A percentile compares a stretch with the other conserved stretches of the same genome.
Evolutionary conservation across 1,284 basidiomycete genomes (phyloP).

Genomic region (Pterulicium gracile): DNA sequence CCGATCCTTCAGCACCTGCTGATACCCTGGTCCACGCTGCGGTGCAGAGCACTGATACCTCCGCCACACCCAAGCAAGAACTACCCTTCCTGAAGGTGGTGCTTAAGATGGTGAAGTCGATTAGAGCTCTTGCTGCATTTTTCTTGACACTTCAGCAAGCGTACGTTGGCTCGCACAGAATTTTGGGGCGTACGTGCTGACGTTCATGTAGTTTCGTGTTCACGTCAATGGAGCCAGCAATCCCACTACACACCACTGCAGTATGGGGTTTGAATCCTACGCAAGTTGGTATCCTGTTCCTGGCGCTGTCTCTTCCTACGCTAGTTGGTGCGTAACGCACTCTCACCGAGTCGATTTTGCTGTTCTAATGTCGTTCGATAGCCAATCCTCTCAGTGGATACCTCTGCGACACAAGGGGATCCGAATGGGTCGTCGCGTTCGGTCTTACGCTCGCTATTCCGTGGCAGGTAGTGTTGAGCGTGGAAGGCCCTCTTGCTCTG

Average conservation of each 20-base stretch:
- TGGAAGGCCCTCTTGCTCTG: constrained; percentile 39
- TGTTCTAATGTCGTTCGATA: constrained; percentile 17
- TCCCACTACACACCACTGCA: constrained; percentile 54
- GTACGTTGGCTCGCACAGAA: constrained; percentile 21
- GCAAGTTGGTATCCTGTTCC: constrained; percentile 61
- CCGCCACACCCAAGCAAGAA: neutral
- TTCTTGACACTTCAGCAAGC: constrained; percentile 46
- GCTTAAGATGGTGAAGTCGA: constrained; percentile 1
- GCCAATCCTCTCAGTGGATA: constrained; percentile 55
- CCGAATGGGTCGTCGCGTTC: constrained; percentile 42
- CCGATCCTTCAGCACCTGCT: neutral
- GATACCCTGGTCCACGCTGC: too few relatives aligned
- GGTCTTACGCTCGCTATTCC: constrained; percentile 48
- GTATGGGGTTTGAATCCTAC: constrained; percentile 50
- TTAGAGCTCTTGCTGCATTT: constrained; percentile 13
- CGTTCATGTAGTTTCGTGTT: constrained; percentile 34
- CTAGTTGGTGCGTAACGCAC: constrained; percentile 40
- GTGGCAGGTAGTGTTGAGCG: constrained; percentile 52
- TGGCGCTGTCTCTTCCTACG: constrained; percentile 60
- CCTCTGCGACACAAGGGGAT: constrained; percentile 48
- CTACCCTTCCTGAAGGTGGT: neutral
- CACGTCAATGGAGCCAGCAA: constrained; percentile 47
- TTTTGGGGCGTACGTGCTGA: constrained; percentile 1
- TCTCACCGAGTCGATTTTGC: neutral
- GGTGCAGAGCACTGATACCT: too few relatives aligned